Evolutionary conservation across 1,139 yeast genomes (phyloP).

Genomic region (Yamadazyma mexicana): DNA sequence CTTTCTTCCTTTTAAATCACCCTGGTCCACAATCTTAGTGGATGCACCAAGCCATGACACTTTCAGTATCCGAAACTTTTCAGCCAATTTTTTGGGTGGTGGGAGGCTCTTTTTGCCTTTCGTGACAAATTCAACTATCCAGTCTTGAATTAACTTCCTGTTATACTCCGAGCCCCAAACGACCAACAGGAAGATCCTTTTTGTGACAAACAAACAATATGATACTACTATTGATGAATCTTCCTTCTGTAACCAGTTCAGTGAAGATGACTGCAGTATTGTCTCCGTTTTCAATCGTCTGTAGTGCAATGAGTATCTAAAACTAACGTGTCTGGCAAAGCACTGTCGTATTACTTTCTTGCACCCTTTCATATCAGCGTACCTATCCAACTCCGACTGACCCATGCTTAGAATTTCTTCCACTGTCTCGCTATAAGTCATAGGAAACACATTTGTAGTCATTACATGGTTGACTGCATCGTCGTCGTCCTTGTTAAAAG

Average conservation of each 20-base stretch:
- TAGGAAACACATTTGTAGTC: conserved; percentile 3
- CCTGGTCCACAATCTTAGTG: conserved; percentile 27
- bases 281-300: background rate
- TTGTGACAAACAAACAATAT: conserved; percentile 42
- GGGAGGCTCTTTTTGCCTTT: conserved; percentile 34
- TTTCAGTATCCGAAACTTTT: conserved; percentile 20
- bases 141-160: conserved; percentile 36
- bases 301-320: conserved; percentile 6
- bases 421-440: conserved; percentile 5
- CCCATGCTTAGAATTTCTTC: conserved; percentile 12
- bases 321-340: conserved; percentile 7
- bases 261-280: background rate
- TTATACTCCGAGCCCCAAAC: conserved; percentile 59
- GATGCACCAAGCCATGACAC: conserved; percentile 46
- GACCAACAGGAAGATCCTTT: conserved; percentile 51
- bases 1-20: conserved; percentile 34
- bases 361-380: conserved; percentile 21
- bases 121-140: conserved; percentile 39
- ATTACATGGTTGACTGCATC: background rate
- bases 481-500: conserved; percentile 2
- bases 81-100: conserved; percentile 19
- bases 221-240: conserved; percentile 27
- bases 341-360: conserved; percentile 17
- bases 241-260: background rate
- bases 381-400: no score